Base-by-base conservation (phyloP, 768 basidiomycete species). In the Tremella mesenterica region DNA sequence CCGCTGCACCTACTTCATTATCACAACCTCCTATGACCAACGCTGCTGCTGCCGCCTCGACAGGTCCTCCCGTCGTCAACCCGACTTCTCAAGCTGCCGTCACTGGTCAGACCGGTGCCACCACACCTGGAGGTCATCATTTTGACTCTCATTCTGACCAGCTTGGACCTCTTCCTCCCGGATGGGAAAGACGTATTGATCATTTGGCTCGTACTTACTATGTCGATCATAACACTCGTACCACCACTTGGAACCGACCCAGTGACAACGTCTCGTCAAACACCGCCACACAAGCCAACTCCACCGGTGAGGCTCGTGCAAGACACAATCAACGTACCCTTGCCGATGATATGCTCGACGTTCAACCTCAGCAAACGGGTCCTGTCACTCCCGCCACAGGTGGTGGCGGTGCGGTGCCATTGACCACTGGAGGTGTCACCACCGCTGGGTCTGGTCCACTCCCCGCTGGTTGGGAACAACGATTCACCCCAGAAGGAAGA, bases 381-480 rank as follows among this genome's bases (percentile, higher is more conserved):
- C 47, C 69, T 9, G 56, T 57, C 0, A 63, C 69, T 0, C 64
- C 67, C n/a, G 58, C 58, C 16, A 16, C 16, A 5, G 56, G 52
- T n/a, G 64, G 54, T 9, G 54, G 59, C 14, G 59, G 61, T 0
- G 60, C 59, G 13, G 54, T 62, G 12, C 61, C 67, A 3, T 55
- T 63, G 9, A 68, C 69, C 20, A 61, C 65, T 1, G 68, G 50
- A 25, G 70, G 65, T 23, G 65, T 72, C 4, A 85, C 86, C 8
- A 81, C 82, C n/a, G 75, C 85, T 31, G 93, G 91, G 3, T 78
- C 81, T 1, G 92, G 95, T 1, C 84, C 83, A 50, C 78, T 99
- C 18, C 95, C 95, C 1, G 86, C 92, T 55, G 95, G 95, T 1
- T 99, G 95, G 95, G 95, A 99, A 71, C 95, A 97, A 76, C 82